phyloP scores from a whole-genome alignment of 2,329 filamentous ascomycete genomes.

The Apiospora arundinis region DNA sequence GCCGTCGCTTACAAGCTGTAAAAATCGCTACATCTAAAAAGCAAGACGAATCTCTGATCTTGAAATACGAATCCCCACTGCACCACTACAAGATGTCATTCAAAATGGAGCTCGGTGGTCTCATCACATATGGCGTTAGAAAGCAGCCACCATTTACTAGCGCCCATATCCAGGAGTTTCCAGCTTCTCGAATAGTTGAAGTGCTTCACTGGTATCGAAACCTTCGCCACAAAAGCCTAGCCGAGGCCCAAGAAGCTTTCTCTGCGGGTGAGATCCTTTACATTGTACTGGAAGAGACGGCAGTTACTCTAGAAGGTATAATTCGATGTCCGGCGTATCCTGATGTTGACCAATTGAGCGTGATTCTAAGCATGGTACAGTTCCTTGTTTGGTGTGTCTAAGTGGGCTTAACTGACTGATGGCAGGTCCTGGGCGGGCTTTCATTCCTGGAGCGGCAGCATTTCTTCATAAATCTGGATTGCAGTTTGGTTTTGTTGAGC shows the following conservation, averaged over 20 bases:
- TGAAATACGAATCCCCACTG: conserved; percentile 1
- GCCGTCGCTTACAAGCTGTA: background rate
- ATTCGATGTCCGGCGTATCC: conserved; percentile 17
- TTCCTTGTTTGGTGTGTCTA: background rate
- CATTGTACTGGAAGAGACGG: conserved; percentile 11
- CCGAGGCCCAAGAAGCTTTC: conserved; percentile 6
- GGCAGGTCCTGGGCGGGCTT: background rate
- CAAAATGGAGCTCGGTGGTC: conserved; percentile 16
- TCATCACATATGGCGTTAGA: conserved; percentile 9
- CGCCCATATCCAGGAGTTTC: conserved; percentile 9
- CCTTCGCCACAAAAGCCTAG: conserved; percentile 14
- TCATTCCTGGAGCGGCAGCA: conserved; percentile 5
- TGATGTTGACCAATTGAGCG: background rate
- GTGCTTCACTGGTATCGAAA: conserved; percentile 14
- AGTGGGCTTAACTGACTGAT: conserved; percentile 4
- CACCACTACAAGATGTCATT: conserved; percentile 11
- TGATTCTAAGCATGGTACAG: conserved; percentile 5
- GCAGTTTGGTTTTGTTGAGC: background rate
- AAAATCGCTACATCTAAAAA: background rate
- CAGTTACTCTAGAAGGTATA: conserved; percentile 12
- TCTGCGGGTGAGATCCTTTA: background rate
- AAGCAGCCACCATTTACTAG: conserved; percentile 2
- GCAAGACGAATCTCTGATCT: background rate
- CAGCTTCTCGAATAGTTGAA: conserved; percentile 11
- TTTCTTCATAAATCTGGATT: conserved; percentile 4